These are phyloP conservation scores for Echria macrotheca DNA, from an alignment of 495 filamentous ascomycete genomes.

Conservation along the genomic window DNA sequence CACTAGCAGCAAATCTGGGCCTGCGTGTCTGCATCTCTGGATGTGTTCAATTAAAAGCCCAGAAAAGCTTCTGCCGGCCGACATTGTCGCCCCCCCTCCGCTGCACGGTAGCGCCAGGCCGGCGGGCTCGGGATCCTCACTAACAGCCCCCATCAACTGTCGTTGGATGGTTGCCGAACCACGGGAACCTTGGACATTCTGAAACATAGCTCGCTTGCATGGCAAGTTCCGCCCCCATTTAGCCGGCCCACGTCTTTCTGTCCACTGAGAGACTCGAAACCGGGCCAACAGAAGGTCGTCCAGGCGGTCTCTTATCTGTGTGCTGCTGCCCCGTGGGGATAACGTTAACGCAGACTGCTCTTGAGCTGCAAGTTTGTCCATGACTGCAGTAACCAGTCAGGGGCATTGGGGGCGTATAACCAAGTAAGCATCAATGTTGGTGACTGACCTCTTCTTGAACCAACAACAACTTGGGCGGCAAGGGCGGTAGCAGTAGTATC, in stretches of 20 bases:
- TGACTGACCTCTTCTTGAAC: no score
- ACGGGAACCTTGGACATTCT: constrained; percentile 8
- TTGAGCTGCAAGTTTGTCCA: no score
- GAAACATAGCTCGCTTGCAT: constrained; percentile 10
- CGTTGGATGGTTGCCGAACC: background rate
- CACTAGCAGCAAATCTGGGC: background rate
- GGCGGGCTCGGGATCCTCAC: constrained; percentile 7
- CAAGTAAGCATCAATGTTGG: no score
- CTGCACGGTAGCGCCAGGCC: constrained; percentile 5
- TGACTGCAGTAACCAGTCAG: no score
- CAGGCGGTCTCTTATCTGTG: background rate
- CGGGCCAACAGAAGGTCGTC: constrained; percentile 8
- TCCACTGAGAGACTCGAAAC: constrained; percentile 14
- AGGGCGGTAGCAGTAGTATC: no score
- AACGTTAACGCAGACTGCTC: no score
- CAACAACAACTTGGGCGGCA: no score
- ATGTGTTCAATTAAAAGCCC: constrained; percentile 2
- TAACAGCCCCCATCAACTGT: constrained; percentile 16
- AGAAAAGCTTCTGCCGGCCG: constrained; percentile 9
- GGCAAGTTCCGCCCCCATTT: constrained; percentile 12
- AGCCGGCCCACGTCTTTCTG: constrained; percentile 14
- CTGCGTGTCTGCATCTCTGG: constrained; percentile 3
- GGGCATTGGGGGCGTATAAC: no score
- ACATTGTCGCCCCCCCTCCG: background rate
- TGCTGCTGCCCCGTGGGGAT: background rate